Evolutionary conservation across 1,284 basidiomycete genomes (phyloP).

Genomic region (Uromyces viciae-fabae): DNA sequence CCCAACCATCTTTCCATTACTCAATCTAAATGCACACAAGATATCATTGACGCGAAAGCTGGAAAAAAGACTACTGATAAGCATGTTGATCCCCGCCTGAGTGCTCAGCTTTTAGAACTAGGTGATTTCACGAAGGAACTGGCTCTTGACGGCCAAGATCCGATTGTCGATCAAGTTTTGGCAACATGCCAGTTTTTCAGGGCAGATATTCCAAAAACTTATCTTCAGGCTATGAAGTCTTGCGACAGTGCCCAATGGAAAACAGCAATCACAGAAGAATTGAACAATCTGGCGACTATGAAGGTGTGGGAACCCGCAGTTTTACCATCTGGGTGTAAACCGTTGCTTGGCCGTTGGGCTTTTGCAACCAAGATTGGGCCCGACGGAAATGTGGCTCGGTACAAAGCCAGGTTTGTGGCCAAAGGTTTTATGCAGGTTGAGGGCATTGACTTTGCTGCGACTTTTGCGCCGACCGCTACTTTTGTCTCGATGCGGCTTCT

Average conservation of each 20-base stretch:
- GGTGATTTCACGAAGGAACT: background rate
- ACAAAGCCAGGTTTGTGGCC: background rate
- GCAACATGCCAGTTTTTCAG: background rate
- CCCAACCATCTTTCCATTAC: background rate
- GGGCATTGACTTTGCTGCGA: background rate
- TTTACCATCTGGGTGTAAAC: background rate
- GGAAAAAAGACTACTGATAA: no score
- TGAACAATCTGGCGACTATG: background rate
- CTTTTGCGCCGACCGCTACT: background rate
- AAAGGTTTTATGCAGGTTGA: background rate
- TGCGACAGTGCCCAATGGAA: background rate
- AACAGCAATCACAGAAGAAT: background rate
- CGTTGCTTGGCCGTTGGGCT: background rate
- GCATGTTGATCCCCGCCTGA: background rate
- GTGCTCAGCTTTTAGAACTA: background rate
- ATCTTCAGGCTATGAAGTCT: background rate
- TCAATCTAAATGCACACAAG: no score
- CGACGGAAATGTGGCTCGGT: background rate
- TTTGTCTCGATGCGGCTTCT: background rate
- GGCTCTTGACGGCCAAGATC: background rate
- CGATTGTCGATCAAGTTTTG: background rate
- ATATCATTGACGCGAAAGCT: no score
- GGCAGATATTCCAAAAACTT: background rate
- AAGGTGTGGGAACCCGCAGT: background rate
- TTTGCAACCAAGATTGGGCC: background rate